These are phyloP conservation scores for Ascochyta koolunga DNA, from an alignment of 2,329 filamentous ascomycete species.

Conservation along the genomic window DNA sequence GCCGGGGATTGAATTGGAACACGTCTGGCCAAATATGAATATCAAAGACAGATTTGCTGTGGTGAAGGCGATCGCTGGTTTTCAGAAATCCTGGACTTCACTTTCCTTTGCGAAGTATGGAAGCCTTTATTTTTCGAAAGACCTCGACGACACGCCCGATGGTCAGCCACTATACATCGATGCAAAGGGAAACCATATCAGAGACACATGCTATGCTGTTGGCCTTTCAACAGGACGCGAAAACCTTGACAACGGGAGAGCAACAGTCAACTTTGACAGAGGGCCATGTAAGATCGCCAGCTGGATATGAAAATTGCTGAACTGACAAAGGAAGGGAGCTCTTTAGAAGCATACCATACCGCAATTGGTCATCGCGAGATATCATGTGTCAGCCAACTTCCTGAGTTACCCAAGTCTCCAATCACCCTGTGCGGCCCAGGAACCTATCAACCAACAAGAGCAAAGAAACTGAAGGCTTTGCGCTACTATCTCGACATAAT, in stretches of 20 bases:
- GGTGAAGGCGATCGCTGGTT: conserved; percentile 37
- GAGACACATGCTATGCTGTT: conserved; percentile 40
- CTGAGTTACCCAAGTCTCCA: conserved; percentile 39
- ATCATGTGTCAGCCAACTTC: conserved; percentile 35
- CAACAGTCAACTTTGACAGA: conserved; percentile 37
- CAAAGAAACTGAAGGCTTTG: conserved; percentile 42
- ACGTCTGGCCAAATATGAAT: conserved; percentile 39
- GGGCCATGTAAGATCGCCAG: conserved; percentile 45
- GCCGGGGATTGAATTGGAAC: conserved; percentile 35
- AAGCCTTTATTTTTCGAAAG: conserved; percentile 41
- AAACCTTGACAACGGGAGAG: conserved; percentile 18
- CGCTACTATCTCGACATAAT: conserved; percentile 37
- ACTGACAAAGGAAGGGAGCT: conserved; percentile 30
- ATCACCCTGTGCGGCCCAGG: conserved; percentile 46
- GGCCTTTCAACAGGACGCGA: conserved; percentile 39
- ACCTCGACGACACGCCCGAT: conserved; percentile 22
- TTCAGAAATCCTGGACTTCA: conserved; percentile 42
- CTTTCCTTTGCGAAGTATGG: conserved; percentile 35
- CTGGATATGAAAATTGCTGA: conserved; percentile 8
- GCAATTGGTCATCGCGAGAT: conserved; percentile 45
- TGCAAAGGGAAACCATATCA: conserved; percentile 19
- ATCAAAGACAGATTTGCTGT: conserved; percentile 29
- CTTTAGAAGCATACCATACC: conserved; percentile 37
- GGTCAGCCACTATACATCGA: conserved; percentile 22
- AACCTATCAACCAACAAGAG: conserved; percentile 44